Conservation (phyloP, 331 rosid genomes). For the Dryas integrifolia region DNA sequence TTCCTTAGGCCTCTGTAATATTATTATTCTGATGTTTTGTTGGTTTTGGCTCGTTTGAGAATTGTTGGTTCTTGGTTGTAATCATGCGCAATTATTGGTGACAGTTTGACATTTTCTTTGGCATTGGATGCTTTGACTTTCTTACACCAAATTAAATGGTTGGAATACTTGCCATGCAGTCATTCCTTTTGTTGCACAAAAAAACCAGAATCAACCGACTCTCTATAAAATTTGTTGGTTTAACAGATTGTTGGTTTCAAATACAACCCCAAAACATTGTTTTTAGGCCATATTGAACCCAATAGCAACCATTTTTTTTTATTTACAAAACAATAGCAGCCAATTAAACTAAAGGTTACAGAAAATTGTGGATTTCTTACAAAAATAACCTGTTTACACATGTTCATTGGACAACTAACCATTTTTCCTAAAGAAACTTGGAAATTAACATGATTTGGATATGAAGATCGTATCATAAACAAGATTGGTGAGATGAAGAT, state of each 20-base stretch:
- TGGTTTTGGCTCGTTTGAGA: constrained; percentile 33
- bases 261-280: not conserved
- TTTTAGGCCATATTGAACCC: no score
- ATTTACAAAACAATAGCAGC: no score
- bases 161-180: constrained; percentile 11
- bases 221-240: no score
- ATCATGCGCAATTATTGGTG: constrained; percentile 60
- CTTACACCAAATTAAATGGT: constrained; percentile 1
- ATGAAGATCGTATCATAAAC: no score
- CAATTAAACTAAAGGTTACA: no score
- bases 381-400: no score
- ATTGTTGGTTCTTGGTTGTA: constrained; percentile 35
- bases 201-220: not conserved
- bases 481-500: no score
- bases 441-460: no score
- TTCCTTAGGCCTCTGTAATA: constrained; percentile 23
- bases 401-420: no score
- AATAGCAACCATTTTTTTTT: no score
- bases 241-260: not conserved
- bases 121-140: constrained; percentile 23
- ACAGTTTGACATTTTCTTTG: constrained; percentile 55
- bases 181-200: not conserved
- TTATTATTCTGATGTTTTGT: constrained; percentile 26
- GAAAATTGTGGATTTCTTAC: no score
- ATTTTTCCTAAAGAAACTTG: no score